Evolutionary conservation across 768 basidiomycete species (phyloP).

Genomic region (Boletales sp.): DNA sequence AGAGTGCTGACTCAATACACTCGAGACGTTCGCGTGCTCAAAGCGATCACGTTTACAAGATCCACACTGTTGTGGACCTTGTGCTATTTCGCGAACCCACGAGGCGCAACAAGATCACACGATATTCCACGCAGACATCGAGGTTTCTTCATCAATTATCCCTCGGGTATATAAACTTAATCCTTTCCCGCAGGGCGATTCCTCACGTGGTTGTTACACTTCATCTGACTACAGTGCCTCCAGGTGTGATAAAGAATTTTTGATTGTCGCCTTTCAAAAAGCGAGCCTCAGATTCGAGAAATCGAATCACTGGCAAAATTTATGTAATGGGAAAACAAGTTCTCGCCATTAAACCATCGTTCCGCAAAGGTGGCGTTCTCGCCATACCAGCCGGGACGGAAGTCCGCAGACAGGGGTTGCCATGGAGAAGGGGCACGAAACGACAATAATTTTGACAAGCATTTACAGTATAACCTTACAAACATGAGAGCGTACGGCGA

Average conservation of each 20-base stretch:
- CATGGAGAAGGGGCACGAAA: conserved; percentile 6
- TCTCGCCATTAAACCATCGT: neutral
- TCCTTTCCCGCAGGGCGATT: neutral
- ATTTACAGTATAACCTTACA: conserved; percentile 3
- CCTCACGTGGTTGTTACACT: neutral
- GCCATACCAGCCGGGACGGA: neutral
- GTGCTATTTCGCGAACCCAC: neutral
- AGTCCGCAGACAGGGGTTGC: conserved; percentile 5
- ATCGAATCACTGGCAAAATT: neutral
- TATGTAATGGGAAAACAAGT: neutral
- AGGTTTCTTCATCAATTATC: neutral
- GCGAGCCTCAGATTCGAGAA: neutral
- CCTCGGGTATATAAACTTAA: neutral
- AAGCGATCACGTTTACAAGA: too few species aligned
- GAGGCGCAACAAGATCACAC: neutral
- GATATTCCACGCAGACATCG: neutral
- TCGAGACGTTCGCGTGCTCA: neutral
- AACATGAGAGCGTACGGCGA: neutral
- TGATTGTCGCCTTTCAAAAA: neutral
- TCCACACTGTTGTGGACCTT: neutral
- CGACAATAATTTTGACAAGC: neutral
- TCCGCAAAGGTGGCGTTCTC: too few species aligned
- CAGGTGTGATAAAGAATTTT: too few species aligned
- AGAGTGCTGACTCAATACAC: neutral
- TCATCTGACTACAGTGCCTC: neutral